phyloP scores from a whole-genome alignment of 345 rosid species.

The Brassica nigra region DNA sequence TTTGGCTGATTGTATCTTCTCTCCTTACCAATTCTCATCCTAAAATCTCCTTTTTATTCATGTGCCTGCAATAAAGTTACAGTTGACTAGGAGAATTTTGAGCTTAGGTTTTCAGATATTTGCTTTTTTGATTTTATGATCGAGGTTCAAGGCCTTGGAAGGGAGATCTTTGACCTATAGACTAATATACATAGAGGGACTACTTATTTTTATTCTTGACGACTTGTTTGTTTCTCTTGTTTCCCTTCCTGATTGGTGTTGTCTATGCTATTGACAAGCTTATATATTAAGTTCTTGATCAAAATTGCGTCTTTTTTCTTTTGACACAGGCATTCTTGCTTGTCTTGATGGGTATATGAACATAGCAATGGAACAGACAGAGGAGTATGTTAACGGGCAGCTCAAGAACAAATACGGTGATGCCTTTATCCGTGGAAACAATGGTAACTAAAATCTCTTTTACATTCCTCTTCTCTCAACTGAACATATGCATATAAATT shows the following conservation, averaged over 20 bases:
- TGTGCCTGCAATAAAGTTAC: neutral
- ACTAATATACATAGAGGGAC: neutral
- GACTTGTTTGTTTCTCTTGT: neutral
- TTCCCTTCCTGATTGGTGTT: neutral
- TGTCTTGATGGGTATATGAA: slow-evolving; percentile 97
- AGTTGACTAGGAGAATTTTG: neutral
- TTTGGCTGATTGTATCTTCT: neutral
- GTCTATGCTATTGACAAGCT: no score
- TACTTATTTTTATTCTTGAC: neutral
- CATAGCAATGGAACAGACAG: slow-evolving; percentile 97
- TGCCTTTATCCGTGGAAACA: slow-evolving; percentile 95
- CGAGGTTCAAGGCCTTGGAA: neutral
- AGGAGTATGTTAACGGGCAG: slow-evolving; percentile 93
- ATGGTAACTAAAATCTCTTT: slow-evolving; percentile 47
- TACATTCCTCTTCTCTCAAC: neutral
- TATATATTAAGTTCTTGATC: no score
- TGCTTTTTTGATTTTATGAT: neutral
- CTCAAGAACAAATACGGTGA: slow-evolving; percentile 93
- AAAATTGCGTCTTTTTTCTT: no score
- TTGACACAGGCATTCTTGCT: slow-evolving; percentile 67
- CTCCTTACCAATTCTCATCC: neutral
- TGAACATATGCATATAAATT: neutral
- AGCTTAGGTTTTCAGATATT: neutral
- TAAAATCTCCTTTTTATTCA: neutral
- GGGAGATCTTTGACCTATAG: neutral